Evolutionary conservation across 768 basidiomycete genomes (phyloP), one percentile per base, ranked within the genome.

Genomic region (Phylloporus arenicola): DNA sequence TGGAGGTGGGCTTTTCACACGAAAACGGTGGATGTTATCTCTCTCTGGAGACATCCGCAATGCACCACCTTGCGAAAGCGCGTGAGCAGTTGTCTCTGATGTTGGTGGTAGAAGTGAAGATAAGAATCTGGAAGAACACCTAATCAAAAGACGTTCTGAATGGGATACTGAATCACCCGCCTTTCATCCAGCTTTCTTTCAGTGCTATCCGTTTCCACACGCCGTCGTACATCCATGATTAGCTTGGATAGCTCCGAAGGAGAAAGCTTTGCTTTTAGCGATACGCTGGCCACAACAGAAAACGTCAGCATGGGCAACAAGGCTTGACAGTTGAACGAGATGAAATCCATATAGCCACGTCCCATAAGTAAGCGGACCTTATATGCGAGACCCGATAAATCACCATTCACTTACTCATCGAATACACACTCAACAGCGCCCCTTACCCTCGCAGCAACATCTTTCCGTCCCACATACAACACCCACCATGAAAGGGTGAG

Each of bases 401-500:
- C 12, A 19, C 11, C 4, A 65, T 24, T 10, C 13, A 71, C 88
- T 56, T 52, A 94, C 93, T 81, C 81, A 47, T 89, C 84, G 50
- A 96, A 89, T 0, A 88, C 89, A 51, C 85, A 84, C 59, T 90
- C 84, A 0, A 93, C 90, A 0, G 80, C 86, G 30, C 77, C 69
- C 57, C 83, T 70, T 0, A 93, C 87, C 34, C 88, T 72, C 55
- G 82, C 81, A 0, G 80, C 82, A 0, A 97, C 77, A 51, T 86
- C 84, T 57, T 85, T 88, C 92, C 93, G 95, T 0, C 94, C 92
- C 4, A 92, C 86, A 62, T 96, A 84, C 48, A 95, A 60, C 10
- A 95, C 73, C 92, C 92, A 95, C 92, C 92, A 97, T 34, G 84
- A 88, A 58, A 94, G 78, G 0, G 88, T 91, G 44, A 96, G 71